Percentiles rank a stretch among this genome's conserved stretches.
phyloP scores from a whole-genome alignment of 768 basidiomycete species.

The Auriscalpium vulgare region DNA sequence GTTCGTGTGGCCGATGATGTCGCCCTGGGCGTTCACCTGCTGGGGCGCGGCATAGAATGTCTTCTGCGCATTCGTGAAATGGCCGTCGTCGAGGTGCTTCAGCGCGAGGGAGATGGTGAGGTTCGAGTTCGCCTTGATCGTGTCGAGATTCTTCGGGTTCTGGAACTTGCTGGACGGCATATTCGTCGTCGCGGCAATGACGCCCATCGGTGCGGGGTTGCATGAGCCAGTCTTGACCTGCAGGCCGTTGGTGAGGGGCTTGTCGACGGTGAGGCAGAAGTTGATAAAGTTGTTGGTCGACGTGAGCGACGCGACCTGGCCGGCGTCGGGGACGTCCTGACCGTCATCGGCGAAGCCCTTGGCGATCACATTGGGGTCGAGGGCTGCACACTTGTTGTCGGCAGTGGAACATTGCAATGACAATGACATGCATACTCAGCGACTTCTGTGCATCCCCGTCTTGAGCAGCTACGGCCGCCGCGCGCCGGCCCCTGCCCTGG shows the following conservation, averaged over 20 bases:
- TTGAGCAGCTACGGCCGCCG: not conserved
- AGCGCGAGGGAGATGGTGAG: slow-evolving; percentile 37
- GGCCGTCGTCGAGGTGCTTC: slow-evolving; percentile 33
- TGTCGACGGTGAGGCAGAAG: slow-evolving; percentile 32
- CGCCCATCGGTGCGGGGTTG: slow-evolving; percentile 30
- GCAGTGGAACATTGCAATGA: not conserved
- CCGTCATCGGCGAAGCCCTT: slow-evolving; percentile 42
- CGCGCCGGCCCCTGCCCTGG: too few relatives aligned
- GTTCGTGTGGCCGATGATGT: slow-evolving; percentile 48
- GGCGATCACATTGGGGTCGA: slow-evolving; percentile 39
- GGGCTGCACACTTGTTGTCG: not conserved
- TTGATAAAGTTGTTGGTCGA: slow-evolving; percentile 64
- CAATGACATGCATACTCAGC: not conserved
- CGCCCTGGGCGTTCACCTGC: slow-evolving; percentile 33
- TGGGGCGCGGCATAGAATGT: slow-evolving; percentile 48
- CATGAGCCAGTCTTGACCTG: slow-evolving; percentile 31
- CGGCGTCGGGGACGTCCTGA: slow-evolving; percentile 27
- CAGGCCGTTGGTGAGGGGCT: slow-evolving; percentile 39
- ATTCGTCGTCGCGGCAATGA: slow-evolving; percentile 33
- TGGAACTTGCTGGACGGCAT: slow-evolving; percentile 44
- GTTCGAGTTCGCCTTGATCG: slow-evolving; percentile 30
- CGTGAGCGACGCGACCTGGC: slow-evolving; percentile 44
- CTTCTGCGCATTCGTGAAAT: slow-evolving; percentile 40
- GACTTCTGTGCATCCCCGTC: slow-evolving; percentile 22
- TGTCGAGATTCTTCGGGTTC: slow-evolving; percentile 30